A percentile compares a stretch with the other conserved stretches of the same genome.
Evolutionary conservation across 768 basidiomycete species (phyloP).

Genomic region (Naganishia randhawae): DNA sequence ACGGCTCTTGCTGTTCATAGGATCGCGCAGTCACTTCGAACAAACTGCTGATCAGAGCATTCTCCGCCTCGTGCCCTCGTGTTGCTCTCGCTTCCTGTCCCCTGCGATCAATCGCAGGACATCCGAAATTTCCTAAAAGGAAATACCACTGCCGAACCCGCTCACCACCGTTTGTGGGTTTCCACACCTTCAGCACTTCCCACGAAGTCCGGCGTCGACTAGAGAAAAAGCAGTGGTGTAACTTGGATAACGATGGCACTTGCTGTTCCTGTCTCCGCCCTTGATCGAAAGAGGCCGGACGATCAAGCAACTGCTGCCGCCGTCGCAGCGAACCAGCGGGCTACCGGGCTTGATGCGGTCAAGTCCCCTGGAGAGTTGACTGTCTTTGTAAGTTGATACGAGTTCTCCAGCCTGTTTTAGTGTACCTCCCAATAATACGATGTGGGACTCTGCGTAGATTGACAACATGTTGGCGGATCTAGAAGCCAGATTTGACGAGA

Average conservation of each 20-base stretch:
- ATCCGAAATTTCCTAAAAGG: no score
- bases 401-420: not conserved
- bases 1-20: no score
- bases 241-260: not conserved
- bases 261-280: not conserved
- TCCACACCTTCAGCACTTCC: not conserved
- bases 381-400: constrained; percentile 67
- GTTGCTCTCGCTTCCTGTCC: no score
- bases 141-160: no score
- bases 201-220: not conserved
- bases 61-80: no score
- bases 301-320: constrained; percentile 14
- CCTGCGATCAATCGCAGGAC: no score
- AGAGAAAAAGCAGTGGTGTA: not conserved
- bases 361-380: constrained; percentile 88
- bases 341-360: constrained; percentile 34
- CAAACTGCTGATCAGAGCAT: no score
- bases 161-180: no score
- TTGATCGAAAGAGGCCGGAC: constrained; percentile 5
- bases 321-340: constrained; percentile 14
- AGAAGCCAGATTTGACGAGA: constrained; percentile 86
- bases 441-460: constrained; percentile 57
- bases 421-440: no score
- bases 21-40: no score
- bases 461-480: constrained; percentile 82